Percentiles rank a stretch among this genome's conserved stretches.
Conservation (phyloP, 2,329 filamentous ascomycete species). For the Aspergillus versicolor region DNA sequence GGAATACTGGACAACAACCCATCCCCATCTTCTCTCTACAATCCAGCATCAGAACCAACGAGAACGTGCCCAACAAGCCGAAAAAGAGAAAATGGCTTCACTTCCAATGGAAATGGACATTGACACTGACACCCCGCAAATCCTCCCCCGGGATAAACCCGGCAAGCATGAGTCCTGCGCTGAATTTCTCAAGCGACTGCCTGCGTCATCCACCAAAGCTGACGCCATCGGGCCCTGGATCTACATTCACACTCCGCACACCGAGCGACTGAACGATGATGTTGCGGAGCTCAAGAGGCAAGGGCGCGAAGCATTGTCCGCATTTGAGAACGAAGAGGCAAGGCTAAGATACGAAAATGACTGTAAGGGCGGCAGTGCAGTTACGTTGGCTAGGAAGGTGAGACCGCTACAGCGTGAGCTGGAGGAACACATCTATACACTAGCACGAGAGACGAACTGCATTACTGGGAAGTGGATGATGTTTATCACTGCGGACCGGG, state of each 20-base stretch:
- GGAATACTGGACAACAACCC: conserved; percentile 48
- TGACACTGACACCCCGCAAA: neutral
- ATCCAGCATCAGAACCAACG: conserved; percentile 16
- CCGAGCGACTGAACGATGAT: conserved; percentile 40
- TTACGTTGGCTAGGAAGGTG: conserved; percentile 38
- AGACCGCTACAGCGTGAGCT: conserved; percentile 44
- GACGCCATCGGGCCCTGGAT: conserved; percentile 63
- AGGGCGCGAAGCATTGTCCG: conserved; percentile 56
- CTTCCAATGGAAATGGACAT: conserved; percentile 8
- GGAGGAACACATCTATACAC: conserved; percentile 56
- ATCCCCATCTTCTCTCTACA: conserved; percentile 32
- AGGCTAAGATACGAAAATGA: conserved; percentile 52
- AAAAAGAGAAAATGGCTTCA: neutral
- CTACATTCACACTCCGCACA: conserved; percentile 64
- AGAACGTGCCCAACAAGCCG: neutral
- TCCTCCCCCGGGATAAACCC: conserved; percentile 11
- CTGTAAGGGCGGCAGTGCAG: conserved; percentile 40
- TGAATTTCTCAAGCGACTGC: conserved; percentile 67
- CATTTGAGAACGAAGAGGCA: conserved; percentile 47
- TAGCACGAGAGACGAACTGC: conserved; percentile 61
- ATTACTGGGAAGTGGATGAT: conserved; percentile 61
- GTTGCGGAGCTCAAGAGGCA: conserved; percentile 52
- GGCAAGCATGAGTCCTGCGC: conserved; percentile 58
- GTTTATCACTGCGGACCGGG: conserved; percentile 21
- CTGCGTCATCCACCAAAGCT: conserved; percentile 61